Evolutionary conservation across 768 basidiomycete genomes (phyloP), one percentile per base, ranked within the genome.

Genomic region (Amylocystis lapponica): DNA sequence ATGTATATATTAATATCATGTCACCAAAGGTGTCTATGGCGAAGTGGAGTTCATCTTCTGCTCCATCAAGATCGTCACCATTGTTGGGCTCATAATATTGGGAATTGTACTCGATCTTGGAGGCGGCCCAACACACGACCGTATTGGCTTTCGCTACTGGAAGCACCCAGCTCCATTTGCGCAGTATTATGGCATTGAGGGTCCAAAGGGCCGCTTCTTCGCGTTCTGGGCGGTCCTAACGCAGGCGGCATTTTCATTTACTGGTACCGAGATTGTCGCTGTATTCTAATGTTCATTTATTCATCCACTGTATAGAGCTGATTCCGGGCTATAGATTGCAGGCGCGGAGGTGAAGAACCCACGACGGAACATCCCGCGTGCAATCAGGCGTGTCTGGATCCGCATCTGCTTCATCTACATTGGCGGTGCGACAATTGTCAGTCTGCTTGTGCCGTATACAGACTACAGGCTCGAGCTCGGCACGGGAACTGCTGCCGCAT

Each of bases 191-290:
- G 58, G 52, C 1, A 59, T 64, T 30, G 43, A 53, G 25, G 79
- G 79, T 2, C 38, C 63, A 1, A 65, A 63, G 26, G 78, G 77
- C 25, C 66, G 66, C 21, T 80, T 81, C 65, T 58, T 69, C 12
- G 66, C 66, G 8, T 62, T 61, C 30, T 78, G 70, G 65, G 66
- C 72, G 2, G 76, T 75, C 34, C 63, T 75, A 25, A 73, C 66
- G 8, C 74, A 78, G 51, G 80, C 79, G 12, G 73, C 72, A 2
- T 80, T 79, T 63, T 70, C 75, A 11, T 78, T 68, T 52, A 66
- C 72, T 27, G 79, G 79, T n/a, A 76, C 78, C 1, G 78, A 80
- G 53, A 60, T 60, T 36, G 70, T 68, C 22, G 69, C 67, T 33
- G 65, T 68, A 41, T 47, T 40, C 16, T 11, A 25, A 12, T 29